These are phyloP conservation scores for Phytophthora pisi DNA, from an alignment of 352 stramenopile species.

Conservation along the genomic window DNA sequence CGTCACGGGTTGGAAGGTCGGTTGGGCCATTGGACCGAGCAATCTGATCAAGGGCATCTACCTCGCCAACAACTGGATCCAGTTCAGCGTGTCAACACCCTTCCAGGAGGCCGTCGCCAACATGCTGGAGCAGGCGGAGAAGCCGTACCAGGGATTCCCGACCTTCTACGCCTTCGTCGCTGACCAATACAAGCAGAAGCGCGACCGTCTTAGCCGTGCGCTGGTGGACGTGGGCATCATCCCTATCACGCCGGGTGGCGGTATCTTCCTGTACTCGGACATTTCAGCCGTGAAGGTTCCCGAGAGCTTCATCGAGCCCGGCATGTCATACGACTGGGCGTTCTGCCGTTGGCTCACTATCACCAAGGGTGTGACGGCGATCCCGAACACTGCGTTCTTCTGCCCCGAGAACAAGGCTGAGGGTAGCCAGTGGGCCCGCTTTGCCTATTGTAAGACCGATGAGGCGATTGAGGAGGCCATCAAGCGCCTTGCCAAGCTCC, in stretches of 20 bases:
- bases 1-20: slow-evolving; percentile 94
- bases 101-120: slow-evolving; percentile 85
- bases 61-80: slow-evolving; percentile 88
- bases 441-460: slow-evolving; percentile 97
- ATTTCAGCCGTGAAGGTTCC: slow-evolving; percentile 74
- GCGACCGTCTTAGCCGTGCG: slow-evolving; percentile 59
- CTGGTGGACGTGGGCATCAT: slow-evolving; percentile 66
- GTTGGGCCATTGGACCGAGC: slow-evolving; percentile 90
- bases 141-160: slow-evolving; percentile 70
- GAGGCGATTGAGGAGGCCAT: slow-evolving; percentile 91
- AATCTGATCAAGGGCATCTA: slow-evolving; percentile 75
- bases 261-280: slow-evolving; percentile 85
- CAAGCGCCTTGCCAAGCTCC: slow-evolving; percentile 52
- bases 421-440: slow-evolving; percentile 84
- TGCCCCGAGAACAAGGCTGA: slow-evolving; percentile 74
- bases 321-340: slow-evolving; percentile 90
- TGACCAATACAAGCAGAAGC: slow-evolving; percentile 76
- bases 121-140: slow-evolving; percentile 73
- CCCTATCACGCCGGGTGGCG: slow-evolving; percentile 64
- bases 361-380: slow-evolving; percentile 91
- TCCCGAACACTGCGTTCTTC: slow-evolving; percentile 94
- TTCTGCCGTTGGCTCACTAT: slow-evolving; percentile 94
- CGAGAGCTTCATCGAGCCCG: slow-evolving; percentile 45
- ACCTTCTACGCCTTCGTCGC: slow-evolving; percentile 87
- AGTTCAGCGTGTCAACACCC: slow-evolving; percentile 87